Percentiles rank a stretch among this genome's conserved stretches.
Evolutionary conservation across 164 flowering plant species (phyloP).

Genomic region (Vitis riparia): DNA sequence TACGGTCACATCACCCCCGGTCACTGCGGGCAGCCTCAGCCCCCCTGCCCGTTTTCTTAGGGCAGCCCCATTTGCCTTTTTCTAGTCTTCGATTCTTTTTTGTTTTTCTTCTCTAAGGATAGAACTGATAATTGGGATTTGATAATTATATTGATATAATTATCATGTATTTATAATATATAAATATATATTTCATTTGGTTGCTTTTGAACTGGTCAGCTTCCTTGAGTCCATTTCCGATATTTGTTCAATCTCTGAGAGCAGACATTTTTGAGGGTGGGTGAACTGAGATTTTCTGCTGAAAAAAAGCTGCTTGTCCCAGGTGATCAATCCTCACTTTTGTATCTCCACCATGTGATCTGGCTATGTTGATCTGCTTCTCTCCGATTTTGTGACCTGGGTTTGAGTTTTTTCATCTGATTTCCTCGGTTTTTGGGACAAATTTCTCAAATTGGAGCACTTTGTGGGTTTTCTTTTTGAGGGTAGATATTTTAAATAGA

Average conservation of each 20-base stretch:
- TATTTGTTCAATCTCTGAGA: conserved; percentile 12
- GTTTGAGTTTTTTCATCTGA: conserved; percentile 9
- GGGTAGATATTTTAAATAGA: neutral
- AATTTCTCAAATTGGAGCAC: neutral
- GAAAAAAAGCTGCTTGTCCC: neutral
- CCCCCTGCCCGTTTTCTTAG: conserved; percentile 39
- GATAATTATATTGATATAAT: neutral
- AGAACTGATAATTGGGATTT: conserved; percentile 31
- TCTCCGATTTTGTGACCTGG: conserved; percentile 5
- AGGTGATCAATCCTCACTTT: conserved; percentile 1
- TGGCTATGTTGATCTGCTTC: neutral
- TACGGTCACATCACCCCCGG: conserved; percentile 8
- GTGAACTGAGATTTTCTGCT: conserved; percentile 9
- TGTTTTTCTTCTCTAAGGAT: neutral
- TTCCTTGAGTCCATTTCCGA: conserved; percentile 14
- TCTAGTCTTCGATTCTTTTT: conserved; percentile 30
- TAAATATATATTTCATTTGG: neutral
- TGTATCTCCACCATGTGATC: conserved; percentile 19
- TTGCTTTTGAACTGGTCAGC: conserved; percentile 35
- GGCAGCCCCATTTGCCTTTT: conserved; percentile 28
- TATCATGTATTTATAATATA: neutral
- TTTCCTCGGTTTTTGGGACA: conserved; percentile 4
- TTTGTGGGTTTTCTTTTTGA: neutral
- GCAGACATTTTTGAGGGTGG: conserved; percentile 19
- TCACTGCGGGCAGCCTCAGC: conserved; percentile 14